These are phyloP conservation scores for Cryphonectria parasitica DNA, from an alignment of 2,329 filamentous ascomycete species.

Conservation along the genomic window DNA sequence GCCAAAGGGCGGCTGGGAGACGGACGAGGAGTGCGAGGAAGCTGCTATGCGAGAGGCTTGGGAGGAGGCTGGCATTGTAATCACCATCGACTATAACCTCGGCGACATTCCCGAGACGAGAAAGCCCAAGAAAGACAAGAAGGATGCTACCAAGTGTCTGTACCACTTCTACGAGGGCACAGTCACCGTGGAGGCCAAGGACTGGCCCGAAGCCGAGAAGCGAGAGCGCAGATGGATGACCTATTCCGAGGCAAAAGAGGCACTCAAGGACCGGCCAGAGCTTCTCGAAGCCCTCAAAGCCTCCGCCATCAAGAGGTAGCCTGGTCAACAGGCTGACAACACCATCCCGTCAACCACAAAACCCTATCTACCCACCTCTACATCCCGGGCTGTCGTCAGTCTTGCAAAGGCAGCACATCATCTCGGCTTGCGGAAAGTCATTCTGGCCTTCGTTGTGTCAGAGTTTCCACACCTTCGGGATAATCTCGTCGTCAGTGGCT, in stretches of 20 bases:
- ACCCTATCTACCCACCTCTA: too few relatives aligned
- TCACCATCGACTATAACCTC: conserved; percentile 82
- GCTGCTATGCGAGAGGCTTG: conserved; percentile 91
- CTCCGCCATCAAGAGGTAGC: conserved; percentile 68
- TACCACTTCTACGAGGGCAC: conserved; percentile 87
- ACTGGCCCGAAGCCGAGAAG: conserved; percentile 96
- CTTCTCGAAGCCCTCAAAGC: conserved; percentile 83
- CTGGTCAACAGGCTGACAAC: neutral
- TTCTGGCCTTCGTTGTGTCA: neutral
- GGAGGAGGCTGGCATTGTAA: conserved; percentile 95
- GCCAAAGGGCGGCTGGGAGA: conserved; percentile 97
- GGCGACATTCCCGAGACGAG: conserved; percentile 85
- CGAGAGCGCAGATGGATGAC: conserved; percentile 88
- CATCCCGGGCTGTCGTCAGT: neutral
- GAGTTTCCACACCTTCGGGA: neutral
- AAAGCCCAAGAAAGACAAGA: conserved; percentile 70
- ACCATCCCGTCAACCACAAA: too few relatives aligned
- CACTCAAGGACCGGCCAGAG: conserved; percentile 79
- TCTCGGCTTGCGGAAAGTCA: neutral
- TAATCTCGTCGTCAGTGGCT: neutral
- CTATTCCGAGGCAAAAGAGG: conserved; percentile 78
- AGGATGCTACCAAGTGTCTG: conserved; percentile 61
- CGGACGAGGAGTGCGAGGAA: conserved; percentile 84
- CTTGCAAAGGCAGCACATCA: neutral
- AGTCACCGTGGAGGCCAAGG: conserved; percentile 81